Base-by-base conservation (phyloP, 164 flowering plant genomes). In the Vitis cinerea region DNA sequence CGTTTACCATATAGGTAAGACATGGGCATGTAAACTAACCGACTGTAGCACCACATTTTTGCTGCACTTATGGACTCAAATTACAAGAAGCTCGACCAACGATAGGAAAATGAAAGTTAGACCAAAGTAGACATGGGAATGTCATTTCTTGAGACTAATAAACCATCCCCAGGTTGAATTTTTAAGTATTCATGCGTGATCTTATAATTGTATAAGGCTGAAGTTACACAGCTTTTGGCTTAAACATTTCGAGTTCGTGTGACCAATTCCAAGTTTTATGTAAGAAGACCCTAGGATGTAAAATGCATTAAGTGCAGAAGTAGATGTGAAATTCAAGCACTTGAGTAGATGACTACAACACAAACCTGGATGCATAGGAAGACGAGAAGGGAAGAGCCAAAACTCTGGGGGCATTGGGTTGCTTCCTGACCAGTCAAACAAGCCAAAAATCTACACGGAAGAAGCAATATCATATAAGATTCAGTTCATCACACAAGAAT, bases 11-110 rank as follows among this genome's bases (percentile, higher is more conserved):
- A 84, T 52, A 84, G 49, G 31, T 77, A 81, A 0, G 83, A 80
- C 80, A 81, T 81, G 1, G 85, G 84, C 79, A 83, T 72, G 78
- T 73, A 85, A 15, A 80, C 76, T 74, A 81, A 71, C 55, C 84
- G 72, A 56, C 82, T 69, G 49, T 81, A 83, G 70, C 84, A 83
- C 83, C 79, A 79, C 84, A 84, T 84, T 54, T 80, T 84, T 4
- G 79, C 87, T 83, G 83, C 81, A 73, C 27, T 52, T 60, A 27
- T 4, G 16, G 37, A 15, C 8, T 19, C 27, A 15, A 56, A 9
- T 13, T 58, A 16, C 0, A 23, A 58, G 4, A 58, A 15, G n/a
- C 23, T 9, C 3, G 27, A 58, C 61, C 23, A 58, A 9, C 10
- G 27, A 58, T 31, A 4, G 5, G 7, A 6, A 31, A 31, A 31